Evolutionary conservation across 345 rosid species (phyloP).

Genomic region (Gossypium turneri): DNA sequence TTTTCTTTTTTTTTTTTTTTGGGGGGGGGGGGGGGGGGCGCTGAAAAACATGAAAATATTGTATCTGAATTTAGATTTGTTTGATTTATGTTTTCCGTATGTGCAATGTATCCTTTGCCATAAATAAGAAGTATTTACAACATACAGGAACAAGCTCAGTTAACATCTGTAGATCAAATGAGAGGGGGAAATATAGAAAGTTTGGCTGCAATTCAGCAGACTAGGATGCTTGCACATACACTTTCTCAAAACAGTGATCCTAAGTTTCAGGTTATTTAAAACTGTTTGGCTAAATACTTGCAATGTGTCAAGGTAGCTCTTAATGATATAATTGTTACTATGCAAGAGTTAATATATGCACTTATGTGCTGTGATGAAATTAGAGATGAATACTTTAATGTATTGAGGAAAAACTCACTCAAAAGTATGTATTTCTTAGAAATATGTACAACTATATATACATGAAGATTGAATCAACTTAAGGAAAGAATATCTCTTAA

Average conservation of each 20-base stretch:
- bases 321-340: background rate
- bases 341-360: background rate
- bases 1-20: no score
- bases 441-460: no score
- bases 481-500: no score
- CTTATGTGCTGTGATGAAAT: background rate
- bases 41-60: background rate
- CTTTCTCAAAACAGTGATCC: constrained; percentile 85
- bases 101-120: no score
- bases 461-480: no score
- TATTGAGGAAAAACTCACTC: no score
- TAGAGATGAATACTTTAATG: no score
- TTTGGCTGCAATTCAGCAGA: constrained; percentile 92
- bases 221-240: constrained; percentile 90
- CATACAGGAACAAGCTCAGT: constrained; percentile 62
- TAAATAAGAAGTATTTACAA: background rate
- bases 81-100: background rate
- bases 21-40: no score
- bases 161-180: constrained; percentile 57
- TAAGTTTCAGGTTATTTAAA: constrained; percentile 76
- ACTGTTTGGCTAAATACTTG: background rate
- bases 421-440: no score
- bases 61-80: background rate
- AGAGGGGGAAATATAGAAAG: constrained; percentile 54
- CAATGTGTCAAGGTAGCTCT: background rate